phyloP scores from a whole-genome alignment of 805 yeast species.

The Yamadazyma insecticola region DNA sequence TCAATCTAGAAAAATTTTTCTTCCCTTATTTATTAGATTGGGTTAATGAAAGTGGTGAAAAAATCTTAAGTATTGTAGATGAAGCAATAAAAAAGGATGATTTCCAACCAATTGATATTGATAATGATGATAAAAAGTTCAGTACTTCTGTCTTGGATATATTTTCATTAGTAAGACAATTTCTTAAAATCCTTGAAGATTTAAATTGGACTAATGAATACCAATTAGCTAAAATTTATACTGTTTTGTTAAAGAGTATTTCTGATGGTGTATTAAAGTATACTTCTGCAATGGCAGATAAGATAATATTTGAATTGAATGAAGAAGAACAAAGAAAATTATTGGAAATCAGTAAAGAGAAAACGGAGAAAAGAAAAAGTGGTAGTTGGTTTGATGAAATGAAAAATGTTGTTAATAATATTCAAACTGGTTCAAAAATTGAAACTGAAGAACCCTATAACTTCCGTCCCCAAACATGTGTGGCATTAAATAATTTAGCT shows the following conservation, averaged over 20 bases:
- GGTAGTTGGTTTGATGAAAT: constrained; percentile 48
- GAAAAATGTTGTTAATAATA: constrained; percentile 44
- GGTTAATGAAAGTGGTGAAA: constrained; percentile 42
- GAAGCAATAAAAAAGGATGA: constrained; percentile 56
- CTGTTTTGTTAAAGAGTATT: constrained; percentile 56
- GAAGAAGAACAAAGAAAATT: constrained; percentile 22
- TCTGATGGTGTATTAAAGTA: constrained; percentile 57
- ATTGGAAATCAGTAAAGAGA: constrained; percentile 12
- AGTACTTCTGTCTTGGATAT: constrained; percentile 67
- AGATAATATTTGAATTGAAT: constrained; percentile 41
- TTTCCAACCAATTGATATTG: constrained; percentile 47
- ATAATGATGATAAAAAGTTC: constrained; percentile 35
- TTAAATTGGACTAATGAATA: constrained; percentile 63
- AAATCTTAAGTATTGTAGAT: constrained; percentile 44
- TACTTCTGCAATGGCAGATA: constrained; percentile 32
- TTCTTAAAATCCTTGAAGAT: constrained; percentile 50
- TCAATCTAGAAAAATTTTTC: constrained; percentile 55
- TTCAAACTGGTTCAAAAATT: constrained; percentile 30
- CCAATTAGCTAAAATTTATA: constrained; percentile 60
- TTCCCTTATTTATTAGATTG: constrained; percentile 33
- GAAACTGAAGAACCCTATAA: constrained; percentile 46
- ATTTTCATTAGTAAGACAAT: constrained; percentile 57
- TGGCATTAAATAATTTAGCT: constrained; percentile 68
- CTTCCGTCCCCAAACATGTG: constrained; percentile 60
- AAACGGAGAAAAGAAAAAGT: constrained; percentile 15